Evolutionary conservation across 2,329 filamentous ascomycete genomes (phyloP), one percentile per base, ranked within the genome.

Genomic region (Colletotrichum sp.): DNA sequence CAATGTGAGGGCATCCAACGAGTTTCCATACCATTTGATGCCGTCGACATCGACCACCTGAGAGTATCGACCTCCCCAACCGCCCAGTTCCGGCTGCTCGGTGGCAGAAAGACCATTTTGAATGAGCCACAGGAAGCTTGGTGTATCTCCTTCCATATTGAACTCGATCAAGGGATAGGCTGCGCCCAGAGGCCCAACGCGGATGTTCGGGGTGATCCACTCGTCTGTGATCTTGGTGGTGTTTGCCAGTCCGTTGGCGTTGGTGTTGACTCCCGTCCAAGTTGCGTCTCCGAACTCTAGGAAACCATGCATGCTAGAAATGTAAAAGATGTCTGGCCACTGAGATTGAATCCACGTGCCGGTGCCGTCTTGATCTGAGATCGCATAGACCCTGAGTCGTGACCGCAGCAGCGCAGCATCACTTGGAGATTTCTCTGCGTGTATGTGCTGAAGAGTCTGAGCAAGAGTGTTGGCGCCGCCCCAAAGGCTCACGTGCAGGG

Each of bases 331-430:
- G 32, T 89, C 86, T 0, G 90, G 89, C 74, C 87, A 92, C 3
- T 84, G 85, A 56, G 83, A 81, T 14, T 90, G 87, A 43, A 92
- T 88, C 90, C 90, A 92, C 0, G 85, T 81, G 0, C 89, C 90
- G 0, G 88, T 87, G 74, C 92, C 87, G 75, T 92, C 90, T 77
- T 92, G 90, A 76, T 92, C 90, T 7, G 89, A 91, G 69, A 92
- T 91, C 38, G 90, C 82, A 79, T 91, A 91, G 7, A 90, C 84
- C 12, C 89, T 83, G 5, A 91, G 79, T 75, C 86, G 87, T 4
- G 82, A 78, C 4, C 84, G 80, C 26, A 90, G 81, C 0, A 71
- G 73, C 1, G 82, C 80, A 2, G 84, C 80, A 0, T 87, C 84
- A 43, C 13, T 78, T 73, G 55, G 80, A 73, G 77, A 76, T 77